phyloP scores from a whole-genome alignment of 805 yeast species.

The Metschnikowia borealis region DNA sequence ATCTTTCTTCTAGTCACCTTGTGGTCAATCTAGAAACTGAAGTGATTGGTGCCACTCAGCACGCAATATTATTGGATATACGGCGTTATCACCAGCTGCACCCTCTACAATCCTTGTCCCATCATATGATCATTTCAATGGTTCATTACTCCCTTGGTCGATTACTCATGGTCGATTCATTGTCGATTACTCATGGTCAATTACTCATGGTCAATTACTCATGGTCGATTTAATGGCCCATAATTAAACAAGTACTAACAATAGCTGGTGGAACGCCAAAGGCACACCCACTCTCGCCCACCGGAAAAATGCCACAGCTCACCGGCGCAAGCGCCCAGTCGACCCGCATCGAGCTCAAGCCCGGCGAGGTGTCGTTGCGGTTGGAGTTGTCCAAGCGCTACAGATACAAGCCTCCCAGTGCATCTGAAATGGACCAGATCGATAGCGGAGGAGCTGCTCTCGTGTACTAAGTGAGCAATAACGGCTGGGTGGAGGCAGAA shows the following conservation, averaged over 20 bases:
- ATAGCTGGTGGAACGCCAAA: conserved; percentile 12
- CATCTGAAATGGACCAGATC: conserved; percentile 69
- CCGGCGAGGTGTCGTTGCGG: conserved; percentile 49
- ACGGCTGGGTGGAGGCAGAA: neutral
- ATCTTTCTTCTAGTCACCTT: no score
- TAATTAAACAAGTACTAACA: conserved; percentile 6
- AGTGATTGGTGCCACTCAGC: no score
- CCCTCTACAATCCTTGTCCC: no score
- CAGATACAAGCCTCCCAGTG: conserved; percentile 61
- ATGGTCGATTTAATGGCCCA: no score
- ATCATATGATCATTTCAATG: no score
- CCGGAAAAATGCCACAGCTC: conserved; percentile 39
- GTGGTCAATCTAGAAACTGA: no score
- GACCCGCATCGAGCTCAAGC: conserved; percentile 37
- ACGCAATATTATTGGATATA: no score
- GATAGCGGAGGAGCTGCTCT: conserved; percentile 80
- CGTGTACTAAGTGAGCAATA: conserved; percentile 22
- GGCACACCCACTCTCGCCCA: conserved; percentile 40
- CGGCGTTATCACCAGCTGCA: no score
- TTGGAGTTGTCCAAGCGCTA: conserved; percentile 69
- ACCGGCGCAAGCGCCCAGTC: conserved; percentile 5
- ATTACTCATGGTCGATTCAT: no score
- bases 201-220: no score
- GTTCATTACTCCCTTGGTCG: no score
- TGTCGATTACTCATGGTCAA: no score